Base-by-base conservation (phyloP, 2,329 filamentous ascomycete genomes). In the Rutstroemia sp. region DNA sequence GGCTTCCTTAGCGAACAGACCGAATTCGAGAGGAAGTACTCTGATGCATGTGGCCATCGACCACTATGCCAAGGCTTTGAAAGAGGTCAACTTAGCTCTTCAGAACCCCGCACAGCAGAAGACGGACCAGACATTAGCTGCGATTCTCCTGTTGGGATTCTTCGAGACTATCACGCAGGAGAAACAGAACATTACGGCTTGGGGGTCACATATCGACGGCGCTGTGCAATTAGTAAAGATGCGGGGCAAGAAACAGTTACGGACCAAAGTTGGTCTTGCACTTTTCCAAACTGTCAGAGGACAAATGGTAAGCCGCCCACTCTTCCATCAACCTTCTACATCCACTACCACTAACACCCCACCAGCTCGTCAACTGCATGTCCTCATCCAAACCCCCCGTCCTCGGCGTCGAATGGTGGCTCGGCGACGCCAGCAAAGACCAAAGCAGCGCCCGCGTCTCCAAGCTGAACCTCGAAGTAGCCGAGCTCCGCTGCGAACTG, bases 181-280 rank as follows among this genome's bases (percentile, higher is more conserved):
- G 57, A 75, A 79, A 52, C 70, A 79, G 50, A 79, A 76, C 37
- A 77, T 78, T 65, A 71, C 78, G 55, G 80, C 81, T 1, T 86
- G 82, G 82, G 80, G 80, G 4, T 81, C 81, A 9, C 82, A 86
- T 62, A 77, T 81, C n/a, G 79, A 84, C 58, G 82, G 81, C 3
- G 82, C 82, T n/a, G 77, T 85, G 34, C 78, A 82, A 61, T 71
- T 85, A 1, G 79, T 82, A 53, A 81, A 79, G 65, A 75, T 77
- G 9, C 76, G 82, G 47, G 80, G 81, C 4, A 77, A 75, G 62
- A 76, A 78, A 60, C 80, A 83, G 62, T 66, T 82, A 9, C 71
- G 72, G 44, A 81, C 79, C 14, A 77, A 76, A 66, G 71, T 74
- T 2, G 82, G 81, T 0, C 66, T 79, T 34, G 73, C 76, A 55